Percentiles rank a stretch among this genome's conserved stretches.
These are phyloP conservation scores for Diversispora eburnea DNA, from an alignment of 192 early-diverging fungal genomes.

Conservation along the genomic window DNA sequence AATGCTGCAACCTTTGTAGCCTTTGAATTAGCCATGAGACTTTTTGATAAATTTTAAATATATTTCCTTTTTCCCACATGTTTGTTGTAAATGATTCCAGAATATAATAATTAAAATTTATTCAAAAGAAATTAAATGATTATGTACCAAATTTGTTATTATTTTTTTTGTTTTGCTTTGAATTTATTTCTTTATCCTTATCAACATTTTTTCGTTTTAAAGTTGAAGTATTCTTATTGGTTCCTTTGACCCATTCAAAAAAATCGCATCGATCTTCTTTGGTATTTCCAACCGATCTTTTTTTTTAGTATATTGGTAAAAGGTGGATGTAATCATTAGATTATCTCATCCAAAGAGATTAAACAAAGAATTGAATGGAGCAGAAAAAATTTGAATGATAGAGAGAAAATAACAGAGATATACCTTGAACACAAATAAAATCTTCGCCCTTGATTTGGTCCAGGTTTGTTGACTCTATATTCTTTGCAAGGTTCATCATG, in stretches of 20 bases:
- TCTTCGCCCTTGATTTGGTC: slow-evolving; percentile 62
- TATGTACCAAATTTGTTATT: no score
- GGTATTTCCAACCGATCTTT: slow-evolving; percentile 31
- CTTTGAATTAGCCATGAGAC: slow-evolving; percentile 55
- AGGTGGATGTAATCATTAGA: no score
- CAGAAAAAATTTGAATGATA: no score
- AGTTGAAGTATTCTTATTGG: neutral
- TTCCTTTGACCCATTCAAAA: slow-evolving; percentile 31
- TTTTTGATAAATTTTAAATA: slow-evolving; percentile 27
- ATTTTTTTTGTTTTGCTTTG: no score
- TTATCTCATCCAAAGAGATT: neutral
- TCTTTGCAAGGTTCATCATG: slow-evolving; percentile 64
- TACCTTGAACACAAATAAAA: slow-evolving; percentile 67
- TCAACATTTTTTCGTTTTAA: no score
- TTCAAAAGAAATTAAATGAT: no score
- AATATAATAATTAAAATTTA: no score
- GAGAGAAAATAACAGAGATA: neutral
- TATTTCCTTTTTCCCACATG: no score
- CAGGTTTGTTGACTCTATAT: slow-evolving; percentile 64
- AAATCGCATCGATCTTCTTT: slow-evolving; percentile 31
- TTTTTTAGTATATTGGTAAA: no score
- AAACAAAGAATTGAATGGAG: neutral
- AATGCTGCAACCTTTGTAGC: slow-evolving; percentile 94
- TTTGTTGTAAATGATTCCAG: no score
- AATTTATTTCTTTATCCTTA: no score